These are phyloP conservation scores for Cladosporium velox DNA, from an alignment of 2,329 filamentous ascomycete species.

Conservation along the genomic window DNA sequence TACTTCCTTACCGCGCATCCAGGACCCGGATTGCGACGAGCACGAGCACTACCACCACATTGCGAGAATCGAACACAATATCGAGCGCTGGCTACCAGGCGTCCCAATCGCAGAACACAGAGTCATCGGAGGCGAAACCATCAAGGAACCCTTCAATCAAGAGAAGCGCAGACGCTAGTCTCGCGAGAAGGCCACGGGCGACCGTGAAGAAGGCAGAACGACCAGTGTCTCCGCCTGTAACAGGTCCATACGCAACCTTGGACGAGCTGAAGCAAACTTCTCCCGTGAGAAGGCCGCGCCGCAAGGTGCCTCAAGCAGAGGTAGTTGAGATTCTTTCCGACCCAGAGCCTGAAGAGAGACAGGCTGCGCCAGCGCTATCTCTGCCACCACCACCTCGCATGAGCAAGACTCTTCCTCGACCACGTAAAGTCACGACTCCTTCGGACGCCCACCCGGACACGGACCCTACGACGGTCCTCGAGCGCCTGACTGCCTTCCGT, in stretches of 20 bases:
- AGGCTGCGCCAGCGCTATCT: slow-evolving; percentile 24
- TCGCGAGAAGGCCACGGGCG: slow-evolving; percentile 38
- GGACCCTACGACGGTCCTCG: slow-evolving; percentile 49
- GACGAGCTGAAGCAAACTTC: slow-evolving; percentile 36
- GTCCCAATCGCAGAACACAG: slow-evolving; percentile 30
- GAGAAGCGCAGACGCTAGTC: slow-evolving; percentile 39
- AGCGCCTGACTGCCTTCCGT: slow-evolving; percentile 47
- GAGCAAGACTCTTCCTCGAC: slow-evolving; percentile 32
- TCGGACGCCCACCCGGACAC: slow-evolving; percentile 39
- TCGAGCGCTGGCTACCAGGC: slow-evolving; percentile 31
- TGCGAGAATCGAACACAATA: slow-evolving; percentile 30
- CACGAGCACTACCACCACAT: slow-evolving; percentile 22
- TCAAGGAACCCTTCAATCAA: slow-evolving; percentile 30
- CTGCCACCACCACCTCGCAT: slow-evolving; percentile 36
- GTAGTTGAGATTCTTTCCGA: slow-evolving; percentile 41
- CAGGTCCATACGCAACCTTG: slow-evolving; percentile 35
- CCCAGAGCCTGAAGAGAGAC: slow-evolving; percentile 32
- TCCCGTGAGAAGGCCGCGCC: slow-evolving; percentile 31
- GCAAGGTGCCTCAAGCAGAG: slow-evolving; percentile 32
- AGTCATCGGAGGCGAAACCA: slow-evolving; percentile 30
- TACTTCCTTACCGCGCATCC: slow-evolving; percentile 26
- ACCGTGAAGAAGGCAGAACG: slow-evolving; percentile 27
- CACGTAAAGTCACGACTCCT: slow-evolving; percentile 24
- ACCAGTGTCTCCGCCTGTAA: slow-evolving; percentile 30
- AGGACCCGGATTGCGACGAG: slow-evolving; percentile 24